Evolutionary conservation across 2,329 filamentous ascomycete species (phyloP).

Genomic region (Colletotrichum viniferum): DNA sequence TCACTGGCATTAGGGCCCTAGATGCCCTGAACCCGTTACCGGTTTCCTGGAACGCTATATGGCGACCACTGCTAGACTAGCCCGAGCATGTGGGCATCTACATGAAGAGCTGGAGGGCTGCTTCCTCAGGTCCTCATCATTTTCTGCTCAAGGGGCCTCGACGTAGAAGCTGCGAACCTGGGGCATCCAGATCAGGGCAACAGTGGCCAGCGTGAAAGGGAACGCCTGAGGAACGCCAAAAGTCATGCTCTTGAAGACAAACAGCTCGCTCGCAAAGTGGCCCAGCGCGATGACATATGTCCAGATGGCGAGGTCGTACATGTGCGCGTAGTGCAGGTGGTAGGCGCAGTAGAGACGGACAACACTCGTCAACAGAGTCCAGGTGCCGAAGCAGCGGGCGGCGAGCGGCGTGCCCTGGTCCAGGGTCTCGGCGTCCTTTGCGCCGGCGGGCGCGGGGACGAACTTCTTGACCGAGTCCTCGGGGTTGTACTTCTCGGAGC

Average conservation of each 20-base stretch:
- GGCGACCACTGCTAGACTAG: background rate
- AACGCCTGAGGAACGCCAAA: slow-evolving; percentile 62
- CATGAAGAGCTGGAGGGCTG: background rate
- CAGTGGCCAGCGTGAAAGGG: slow-evolving; percentile 56
- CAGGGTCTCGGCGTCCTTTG: slow-evolving; percentile 50
- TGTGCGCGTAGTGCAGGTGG: slow-evolving; percentile 71
- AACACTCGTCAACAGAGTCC: slow-evolving; percentile 80
- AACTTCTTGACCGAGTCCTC: slow-evolving; percentile 60
- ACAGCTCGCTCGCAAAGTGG: slow-evolving; percentile 83
- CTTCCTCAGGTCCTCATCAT: background rate
- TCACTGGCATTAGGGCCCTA: background rate
- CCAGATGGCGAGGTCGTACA: slow-evolving; percentile 83
- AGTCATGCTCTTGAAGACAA: slow-evolving; percentile 77
- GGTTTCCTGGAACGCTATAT: background rate
- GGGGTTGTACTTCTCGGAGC: slow-evolving; percentile 47
- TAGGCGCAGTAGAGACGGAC: slow-evolving; percentile 86
- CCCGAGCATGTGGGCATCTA: background rate
- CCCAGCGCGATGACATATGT: slow-evolving; percentile 79
- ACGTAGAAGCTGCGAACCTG: slow-evolving; percentile 75
- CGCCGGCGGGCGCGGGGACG: slow-evolving; percentile 43
- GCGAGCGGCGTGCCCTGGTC: slow-evolving; percentile 76
- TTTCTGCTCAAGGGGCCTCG: slow-evolving; percentile 26
- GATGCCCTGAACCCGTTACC: background rate
- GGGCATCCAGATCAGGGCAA: slow-evolving; percentile 65
- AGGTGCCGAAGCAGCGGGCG: slow-evolving; percentile 83